Conservation (phyloP, 805 yeast species). For the Candida broadrunensis region DNA sequence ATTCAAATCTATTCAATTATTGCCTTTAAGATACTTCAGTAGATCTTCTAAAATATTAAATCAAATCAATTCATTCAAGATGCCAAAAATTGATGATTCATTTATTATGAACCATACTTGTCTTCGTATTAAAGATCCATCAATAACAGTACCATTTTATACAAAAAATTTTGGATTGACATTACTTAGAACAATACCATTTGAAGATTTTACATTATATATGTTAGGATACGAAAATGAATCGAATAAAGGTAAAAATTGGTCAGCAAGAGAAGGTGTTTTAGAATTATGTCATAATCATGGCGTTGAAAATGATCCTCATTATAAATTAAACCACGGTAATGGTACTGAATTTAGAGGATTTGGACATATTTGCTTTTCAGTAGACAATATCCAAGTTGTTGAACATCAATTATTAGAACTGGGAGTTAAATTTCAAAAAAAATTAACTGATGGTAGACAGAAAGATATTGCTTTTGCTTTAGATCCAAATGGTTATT, state of each 20-base stretch:
- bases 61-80: slow-evolving; percentile 5
- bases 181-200: slow-evolving; percentile 50
- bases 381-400: slow-evolving; percentile 74
- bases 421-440: slow-evolving; percentile 72
- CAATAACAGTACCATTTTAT: slow-evolving; percentile 70
- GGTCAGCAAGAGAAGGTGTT: slow-evolving; percentile 59
- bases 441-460: slow-evolving; percentile 84
- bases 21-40: not conserved
- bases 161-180: slow-evolving; percentile 71
- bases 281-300: slow-evolving; percentile 81
- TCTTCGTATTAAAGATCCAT: slow-evolving; percentile 80
- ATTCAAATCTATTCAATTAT: not conserved
- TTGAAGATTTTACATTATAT: slow-evolving; percentile 61
- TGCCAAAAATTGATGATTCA: slow-evolving; percentile 32
- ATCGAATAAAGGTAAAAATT: slow-evolving; percentile 32
- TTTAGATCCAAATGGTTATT: slow-evolving; percentile 93
- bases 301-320: slow-evolving; percentile 60
- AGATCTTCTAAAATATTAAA: not conserved
- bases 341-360: slow-evolving; percentile 84
- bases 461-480: slow-evolving; percentile 92
- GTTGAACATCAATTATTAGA: slow-evolving; percentile 58
- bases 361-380: slow-evolving; percentile 88
- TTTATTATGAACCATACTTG: slow-evolving; percentile 65
- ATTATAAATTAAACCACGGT: slow-evolving; percentile 69
- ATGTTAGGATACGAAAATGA: slow-evolving; percentile 58